Conservation (phyloP, 1,139 yeast species). For the Geotrichum aggregatum region DNA sequence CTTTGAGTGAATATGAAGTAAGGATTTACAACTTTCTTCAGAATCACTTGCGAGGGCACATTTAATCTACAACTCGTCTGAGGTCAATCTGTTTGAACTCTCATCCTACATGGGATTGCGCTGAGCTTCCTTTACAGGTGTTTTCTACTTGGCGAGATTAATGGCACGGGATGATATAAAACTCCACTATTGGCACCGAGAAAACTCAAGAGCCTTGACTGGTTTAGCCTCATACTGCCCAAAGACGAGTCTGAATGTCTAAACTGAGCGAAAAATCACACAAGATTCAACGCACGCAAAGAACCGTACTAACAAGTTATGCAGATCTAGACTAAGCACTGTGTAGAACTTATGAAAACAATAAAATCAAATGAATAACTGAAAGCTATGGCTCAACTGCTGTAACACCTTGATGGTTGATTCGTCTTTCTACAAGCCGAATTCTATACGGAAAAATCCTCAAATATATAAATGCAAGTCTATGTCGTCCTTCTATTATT, state of each 20-base stretch:
- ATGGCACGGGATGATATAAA: constrained; percentile 16
- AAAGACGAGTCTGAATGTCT: neutral
- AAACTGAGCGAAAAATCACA: neutral
- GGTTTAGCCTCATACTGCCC: constrained; percentile 59
- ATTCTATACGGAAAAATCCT: too few relatives aligned
- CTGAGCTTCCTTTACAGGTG: neutral
- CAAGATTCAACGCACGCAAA: too few relatives aligned
- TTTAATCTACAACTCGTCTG: neutral
- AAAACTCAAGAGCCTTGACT: too few relatives aligned
- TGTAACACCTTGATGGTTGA: neutral
- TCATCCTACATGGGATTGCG: constrained; percentile 6
- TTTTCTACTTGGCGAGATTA: constrained; percentile 11
- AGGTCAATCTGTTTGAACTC: neutral
- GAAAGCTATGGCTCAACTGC: too few relatives aligned
- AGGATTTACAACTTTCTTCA: neutral
- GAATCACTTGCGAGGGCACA: constrained; percentile 1
- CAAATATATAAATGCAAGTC: neutral
- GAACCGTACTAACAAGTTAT: too few relatives aligned
- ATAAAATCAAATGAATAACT: too few relatives aligned
- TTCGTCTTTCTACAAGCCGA: too few relatives aligned
- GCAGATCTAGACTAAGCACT: too few relatives aligned
- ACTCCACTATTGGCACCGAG: neutral
- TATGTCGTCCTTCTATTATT: neutral
- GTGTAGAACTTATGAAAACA: too few relatives aligned
- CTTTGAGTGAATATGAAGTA: neutral